Base-by-base conservation (phyloP, 805 yeast genomes). In the Candida qinlingensis region DNA sequence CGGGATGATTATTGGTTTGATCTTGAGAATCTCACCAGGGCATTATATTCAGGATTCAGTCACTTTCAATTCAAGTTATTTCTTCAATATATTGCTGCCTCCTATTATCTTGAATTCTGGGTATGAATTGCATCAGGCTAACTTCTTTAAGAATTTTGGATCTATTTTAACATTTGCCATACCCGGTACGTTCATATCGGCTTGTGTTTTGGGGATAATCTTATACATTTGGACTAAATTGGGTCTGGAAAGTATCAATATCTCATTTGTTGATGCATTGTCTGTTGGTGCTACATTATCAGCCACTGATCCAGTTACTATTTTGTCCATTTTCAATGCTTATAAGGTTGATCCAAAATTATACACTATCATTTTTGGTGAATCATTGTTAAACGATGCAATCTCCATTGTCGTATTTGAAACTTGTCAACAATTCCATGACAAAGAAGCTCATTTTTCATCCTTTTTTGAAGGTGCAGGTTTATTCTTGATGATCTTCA, bases 351-450 rank as follows among this genome's bases (percentile, higher is more conserved):
- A 94, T 66, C 99, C 99, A 9, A 94, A 95, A 67, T 74, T 94
- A 42, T 94, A 95, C 71, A 95, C 99, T 28, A 90, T 94, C 53
- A 95, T 94, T 54, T 92, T 94, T 66, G 99, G 99, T 44, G 99
- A 94, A 68, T 87, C 97, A 4, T 72, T 94, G 50, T 72, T 94
- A 54, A 94, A 94, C 65, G 99, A 94, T 71, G 99, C 99, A 36
- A 95, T 94, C 51, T 90, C 97, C 55, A 94, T 94, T 64, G 99
- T 94, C 58, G 92, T 94, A 96, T 94, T 94, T 71, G 99, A 94
- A 70, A 94, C 99, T 0, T 91, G 97, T 62, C 97, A 90, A 66
- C 88, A 90, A 68, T 89, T 94, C 67, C 95, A 91, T 60, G 98
- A 96, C 41, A 84, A 87, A 56, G 77, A 79, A 27, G 86, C 92